phyloP scores from a whole-genome alignment of 2,329 filamentous ascomycete genomes.

The Zopfia rhizophila region DNA sequence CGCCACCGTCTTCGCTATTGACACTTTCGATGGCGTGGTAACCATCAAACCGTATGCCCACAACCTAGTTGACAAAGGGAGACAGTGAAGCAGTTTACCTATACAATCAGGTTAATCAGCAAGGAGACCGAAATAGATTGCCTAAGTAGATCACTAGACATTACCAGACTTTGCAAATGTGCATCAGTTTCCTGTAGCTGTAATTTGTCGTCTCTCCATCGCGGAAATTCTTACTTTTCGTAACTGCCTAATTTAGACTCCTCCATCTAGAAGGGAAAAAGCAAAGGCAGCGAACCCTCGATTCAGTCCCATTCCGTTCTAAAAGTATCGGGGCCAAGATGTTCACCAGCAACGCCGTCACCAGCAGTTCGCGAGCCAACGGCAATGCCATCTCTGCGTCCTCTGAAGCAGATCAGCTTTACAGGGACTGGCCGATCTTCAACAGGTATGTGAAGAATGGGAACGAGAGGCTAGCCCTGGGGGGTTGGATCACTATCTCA shows the following conservation, averaged over 20 bases:
- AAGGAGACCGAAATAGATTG: conserved; percentile 47
- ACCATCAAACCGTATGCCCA: conserved; percentile 41
- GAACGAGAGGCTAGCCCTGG: conserved; percentile 36
- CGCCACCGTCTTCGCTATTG: too few relatives aligned
- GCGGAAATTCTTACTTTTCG: neutral
- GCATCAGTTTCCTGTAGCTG: conserved; percentile 43
- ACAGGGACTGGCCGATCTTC: conserved; percentile 44
- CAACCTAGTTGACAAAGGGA: conserved; percentile 41
- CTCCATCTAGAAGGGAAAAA: conserved; percentile 41
- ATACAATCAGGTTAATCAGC: conserved; percentile 44
- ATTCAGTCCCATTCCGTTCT: conserved; percentile 32
- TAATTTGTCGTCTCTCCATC: conserved; percentile 12
- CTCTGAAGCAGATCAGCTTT: conserved; percentile 41
- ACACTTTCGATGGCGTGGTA: too few relatives aligned
- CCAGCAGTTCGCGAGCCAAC: conserved; percentile 24
- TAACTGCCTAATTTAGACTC: conserved; percentile 32
- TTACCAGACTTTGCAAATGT: conserved; percentile 44
- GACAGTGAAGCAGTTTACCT: conserved; percentile 40
- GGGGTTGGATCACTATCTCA: conserved; percentile 25
- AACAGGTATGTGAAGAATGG: conserved; percentile 40
- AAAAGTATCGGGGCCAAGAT: conserved; percentile 38
- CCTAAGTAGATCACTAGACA: conserved; percentile 42
- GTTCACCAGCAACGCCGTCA: conserved; percentile 35
- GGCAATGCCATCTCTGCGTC: conserved; percentile 34
- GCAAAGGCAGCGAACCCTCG: conserved; percentile 27